phyloP scores from a whole-genome alignment of 23 red algal genomes.

The Cyanidioschyzon merolae region DNA sequence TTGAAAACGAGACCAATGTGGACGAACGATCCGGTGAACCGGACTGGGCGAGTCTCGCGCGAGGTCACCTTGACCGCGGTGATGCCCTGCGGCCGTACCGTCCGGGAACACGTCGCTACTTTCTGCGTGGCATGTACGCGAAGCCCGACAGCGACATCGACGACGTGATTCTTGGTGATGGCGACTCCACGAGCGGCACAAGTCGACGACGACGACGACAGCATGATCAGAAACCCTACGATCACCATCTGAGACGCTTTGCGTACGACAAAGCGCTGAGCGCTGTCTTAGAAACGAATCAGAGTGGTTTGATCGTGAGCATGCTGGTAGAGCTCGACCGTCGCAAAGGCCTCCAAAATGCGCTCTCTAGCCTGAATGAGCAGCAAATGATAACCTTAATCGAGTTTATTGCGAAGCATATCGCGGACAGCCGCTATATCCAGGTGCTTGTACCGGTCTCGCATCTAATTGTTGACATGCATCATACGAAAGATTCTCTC shows the following conservation, averaged over 20 bases:
- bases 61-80: neutral
- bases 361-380: conserved; percentile 21
- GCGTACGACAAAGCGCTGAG: conserved; percentile 40
- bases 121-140: conserved; percentile 11
- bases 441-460: conserved; percentile 39
- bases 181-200: too few relatives aligned
- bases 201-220: neutral
- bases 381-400: conserved; percentile 40
- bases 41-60: neutral
- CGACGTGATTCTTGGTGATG: neutral
- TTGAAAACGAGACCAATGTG: neutral
- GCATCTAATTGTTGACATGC: conserved; percentile 61
- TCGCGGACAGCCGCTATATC: conserved; percentile 34
- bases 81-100: neutral
- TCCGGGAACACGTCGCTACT: conserved; percentile 19
- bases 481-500: neutral
- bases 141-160: neutral
- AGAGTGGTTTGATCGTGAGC: conserved; percentile 36
- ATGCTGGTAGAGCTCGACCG: conserved; percentile 69
- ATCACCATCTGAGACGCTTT: conserved; percentile 43
- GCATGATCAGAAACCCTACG: conserved; percentile 29
- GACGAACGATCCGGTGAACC: neutral
- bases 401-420: conserved; percentile 25
- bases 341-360: conserved; percentile 35
- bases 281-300: conserved; percentile 28